Evolutionary conservation across 1,139 yeast genomes (phyloP).

Genomic region (Debaryomycetaceae sp.): DNA sequence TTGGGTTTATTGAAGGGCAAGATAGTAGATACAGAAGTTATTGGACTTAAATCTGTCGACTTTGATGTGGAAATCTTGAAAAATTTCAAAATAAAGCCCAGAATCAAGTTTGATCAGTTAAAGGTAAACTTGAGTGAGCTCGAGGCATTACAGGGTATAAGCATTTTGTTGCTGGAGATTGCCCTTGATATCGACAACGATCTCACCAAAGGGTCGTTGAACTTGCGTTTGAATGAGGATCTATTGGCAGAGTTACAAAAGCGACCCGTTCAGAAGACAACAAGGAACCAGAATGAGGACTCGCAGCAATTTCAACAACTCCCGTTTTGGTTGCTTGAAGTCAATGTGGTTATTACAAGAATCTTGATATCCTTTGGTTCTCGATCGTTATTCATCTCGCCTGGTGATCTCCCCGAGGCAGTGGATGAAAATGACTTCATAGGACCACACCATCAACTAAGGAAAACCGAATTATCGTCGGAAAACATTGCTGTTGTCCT

Average conservation of each 20-base stretch:
- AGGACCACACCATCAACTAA: conserved; percentile 30
- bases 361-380: conserved; percentile 47
- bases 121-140: conserved; percentile 27
- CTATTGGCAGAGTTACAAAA: conserved; percentile 12
- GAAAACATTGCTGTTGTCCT: conserved; percentile 18
- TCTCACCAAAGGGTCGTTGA: conserved; percentile 27
- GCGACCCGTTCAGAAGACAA: conserved; percentile 4
- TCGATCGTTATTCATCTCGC: conserved; percentile 52
- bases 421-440: conserved; percentile 25
- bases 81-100: conserved; percentile 25
- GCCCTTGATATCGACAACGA: conserved; percentile 23
- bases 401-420: conserved; percentile 16
- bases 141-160: conserved; percentile 30
- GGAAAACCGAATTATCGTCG: conserved; percentile 23
- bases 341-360: conserved; percentile 27
- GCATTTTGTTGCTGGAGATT: conserved; percentile 24
- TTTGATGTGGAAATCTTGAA: conserved; percentile 24
- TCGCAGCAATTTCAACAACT: conserved; percentile 29
- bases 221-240: conserved; percentile 20
- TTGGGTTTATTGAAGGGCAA: conserved; percentile 5
- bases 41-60: conserved; percentile 19
- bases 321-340: conserved; percentile 45
- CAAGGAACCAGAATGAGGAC: conserved; percentile 6
- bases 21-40: conserved; percentile 16
- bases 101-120: conserved; percentile 19